A percentile compares a stretch with the other conserved stretches of the same genome.
phyloP scores from a whole-genome alignment of 2,329 filamentous ascomycete genomes.

The Drechmeria coniospora region DNA sequence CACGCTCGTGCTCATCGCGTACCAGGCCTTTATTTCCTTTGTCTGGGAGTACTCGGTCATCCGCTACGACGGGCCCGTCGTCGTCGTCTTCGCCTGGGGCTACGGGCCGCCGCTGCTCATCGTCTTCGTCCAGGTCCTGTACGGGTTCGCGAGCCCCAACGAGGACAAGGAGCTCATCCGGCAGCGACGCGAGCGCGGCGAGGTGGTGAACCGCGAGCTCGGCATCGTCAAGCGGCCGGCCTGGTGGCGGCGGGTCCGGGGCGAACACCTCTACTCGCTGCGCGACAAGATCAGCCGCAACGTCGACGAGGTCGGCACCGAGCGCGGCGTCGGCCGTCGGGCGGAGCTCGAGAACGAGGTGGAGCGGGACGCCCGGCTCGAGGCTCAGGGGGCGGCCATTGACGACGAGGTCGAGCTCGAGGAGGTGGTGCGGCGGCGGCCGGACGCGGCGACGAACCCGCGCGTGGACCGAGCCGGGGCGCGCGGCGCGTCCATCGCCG shows the following conservation, averaged over 20 bases:
- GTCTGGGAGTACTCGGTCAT: slow-evolving; percentile 42
- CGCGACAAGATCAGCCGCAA: slow-evolving; percentile 38
- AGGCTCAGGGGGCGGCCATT: slow-evolving; percentile 15
- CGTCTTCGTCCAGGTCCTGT: slow-evolving; percentile 33
- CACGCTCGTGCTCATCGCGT: slow-evolving; percentile 37
- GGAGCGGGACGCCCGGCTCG: slow-evolving; percentile 18
- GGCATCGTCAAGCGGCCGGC: slow-evolving; percentile 44
- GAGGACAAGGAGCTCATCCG: slow-evolving; percentile 54
- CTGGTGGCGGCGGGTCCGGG: slow-evolving; percentile 47
- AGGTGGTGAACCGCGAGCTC: slow-evolving; percentile 41
- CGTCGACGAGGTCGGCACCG: slow-evolving; percentile 37
- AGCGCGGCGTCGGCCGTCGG: slow-evolving; percentile 25
- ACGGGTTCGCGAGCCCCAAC: slow-evolving; percentile 49
- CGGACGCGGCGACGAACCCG: slow-evolving; percentile 12
- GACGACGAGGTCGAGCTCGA: slow-evolving; percentile 24
- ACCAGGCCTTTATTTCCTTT: slow-evolving; percentile 43
- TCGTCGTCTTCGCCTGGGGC: slow-evolving; percentile 46
- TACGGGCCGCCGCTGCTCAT: slow-evolving; percentile 45
- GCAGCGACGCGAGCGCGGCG: slow-evolving; percentile 43
- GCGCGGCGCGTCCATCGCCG: slow-evolving; percentile 10
- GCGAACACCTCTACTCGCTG: slow-evolving; percentile 27
- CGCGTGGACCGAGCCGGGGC: slow-evolving; percentile 16
- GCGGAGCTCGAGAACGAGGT: slow-evolving; percentile 24
- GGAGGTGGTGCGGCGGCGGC: slow-evolving; percentile 9
- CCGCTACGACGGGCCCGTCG: slow-evolving; percentile 33